phyloP scores from a whole-genome alignment of 306 rosid genomes.

The Cucurbita argyrosperma region DNA sequence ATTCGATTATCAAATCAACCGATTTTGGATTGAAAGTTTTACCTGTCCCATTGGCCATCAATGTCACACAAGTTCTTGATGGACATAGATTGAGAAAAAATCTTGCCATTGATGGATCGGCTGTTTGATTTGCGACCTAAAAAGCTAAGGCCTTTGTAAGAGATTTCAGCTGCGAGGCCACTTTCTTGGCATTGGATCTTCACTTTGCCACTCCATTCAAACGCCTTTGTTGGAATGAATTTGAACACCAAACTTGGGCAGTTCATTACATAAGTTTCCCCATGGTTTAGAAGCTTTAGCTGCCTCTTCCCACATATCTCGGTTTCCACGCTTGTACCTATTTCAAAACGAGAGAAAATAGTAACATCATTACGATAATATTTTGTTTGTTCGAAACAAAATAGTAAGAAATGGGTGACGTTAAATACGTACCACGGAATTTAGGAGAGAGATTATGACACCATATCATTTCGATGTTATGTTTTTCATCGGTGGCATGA shows the following conservation, averaged over 20 bases:
- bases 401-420: no score
- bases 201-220: slow-evolving; percentile 55
- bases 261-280: slow-evolving; percentile 71
- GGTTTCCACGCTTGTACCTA: slow-evolving; percentile 58
- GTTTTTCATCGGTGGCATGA: slow-evolving; percentile 67
- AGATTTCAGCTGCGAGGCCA: slow-evolving; percentile 49
- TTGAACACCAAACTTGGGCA: slow-evolving; percentile 31
- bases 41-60: slow-evolving; percentile 88
- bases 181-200: slow-evolving; percentile 47
- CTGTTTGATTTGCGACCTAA: slow-evolving; percentile 16
- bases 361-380: no score
- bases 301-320: slow-evolving; percentile 44
- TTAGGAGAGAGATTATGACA: slow-evolving; percentile 44
- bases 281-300: slow-evolving; percentile 53
- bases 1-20: no score
- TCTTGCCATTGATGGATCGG: neutral
- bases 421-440: slow-evolving; percentile 30
- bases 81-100: slow-evolving; percentile 15
- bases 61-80: slow-evolving; percentile 37
- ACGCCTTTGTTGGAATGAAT: slow-evolving; percentile 43
- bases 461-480: slow-evolving; percentile 53
- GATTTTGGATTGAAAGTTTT: neutral
- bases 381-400: no score
- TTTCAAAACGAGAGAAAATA: no score
- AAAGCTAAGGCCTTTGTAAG: slow-evolving; percentile 31